Base-by-base conservation (phyloP, 495 filamentous ascomycete species). In the Penicillium silybi region DNA sequence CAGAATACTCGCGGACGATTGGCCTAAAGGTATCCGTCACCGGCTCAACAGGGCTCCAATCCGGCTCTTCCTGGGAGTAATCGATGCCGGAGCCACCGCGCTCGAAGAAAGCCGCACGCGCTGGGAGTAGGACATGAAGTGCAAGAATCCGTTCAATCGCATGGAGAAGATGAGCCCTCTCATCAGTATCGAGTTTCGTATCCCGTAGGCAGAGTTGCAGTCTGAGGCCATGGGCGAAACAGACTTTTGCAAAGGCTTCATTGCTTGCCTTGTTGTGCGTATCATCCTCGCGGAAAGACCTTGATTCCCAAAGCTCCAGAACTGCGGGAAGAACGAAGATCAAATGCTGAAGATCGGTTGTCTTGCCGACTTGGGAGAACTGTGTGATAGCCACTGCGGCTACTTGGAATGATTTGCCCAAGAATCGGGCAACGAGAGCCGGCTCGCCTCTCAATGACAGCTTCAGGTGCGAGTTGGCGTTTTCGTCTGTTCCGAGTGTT, bases 121-220 rank as follows among this genome's bases (percentile, higher is more conserved):
- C 80, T 4, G 88, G 89, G 2, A 85, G 67, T 17, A 95, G 75
- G 26, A 95, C 73, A 70, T 90, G 85, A 23, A 78, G 76, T n/a
- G 81, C 79, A 46, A 91, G 60, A 17, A 90, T 72, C 2, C 77
- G 76, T 50, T 88, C 83, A 4, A 95, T 43, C 15, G 68, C 59
- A 51, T 69, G 69, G 13, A 73, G 51, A 6, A 77, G 64, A 23
- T 66, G 63, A 18, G 56, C 55, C 38, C 65, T 66, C 43, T 74
- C 71, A 50, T 73, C 71, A 9, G 70, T 71, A 35, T 73, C 68
- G 7, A 71, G 59, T 27, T 63, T 65, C 49, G 62, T 51, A 15
- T 59, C 60, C 15, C 67, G 61, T 4, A 73, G 48, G 23, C 65
- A 70, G 37, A 64, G 56, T 20, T 74, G 63, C 13, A 77, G 62